phyloP scores from a whole-genome alignment of 441 rosid species.

The Croton laevigatus region DNA sequence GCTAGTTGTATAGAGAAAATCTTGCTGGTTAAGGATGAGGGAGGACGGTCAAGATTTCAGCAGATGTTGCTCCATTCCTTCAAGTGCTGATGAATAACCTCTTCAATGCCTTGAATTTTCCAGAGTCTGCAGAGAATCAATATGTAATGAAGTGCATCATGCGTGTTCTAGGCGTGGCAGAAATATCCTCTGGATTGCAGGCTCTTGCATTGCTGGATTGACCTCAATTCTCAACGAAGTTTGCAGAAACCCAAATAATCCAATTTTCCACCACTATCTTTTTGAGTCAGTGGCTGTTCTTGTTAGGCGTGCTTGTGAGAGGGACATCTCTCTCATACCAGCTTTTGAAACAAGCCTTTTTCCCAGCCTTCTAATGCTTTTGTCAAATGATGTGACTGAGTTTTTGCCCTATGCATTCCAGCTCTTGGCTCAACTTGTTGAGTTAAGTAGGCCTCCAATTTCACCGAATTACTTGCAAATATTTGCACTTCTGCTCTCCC shows the following conservation, averaged over 20 bases:
- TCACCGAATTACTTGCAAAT: conserved; percentile 76
- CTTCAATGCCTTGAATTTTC: conserved; percentile 66
- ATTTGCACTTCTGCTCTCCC: conserved; percentile 67
- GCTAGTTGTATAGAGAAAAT: conserved; percentile 93
- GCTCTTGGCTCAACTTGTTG: conserved; percentile 90
- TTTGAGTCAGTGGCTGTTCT: conserved; percentile 96
- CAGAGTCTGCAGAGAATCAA: conserved; percentile 93
- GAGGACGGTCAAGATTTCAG: conserved; percentile 54
- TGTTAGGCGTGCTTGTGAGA: conserved; percentile 82
- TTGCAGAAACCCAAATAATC: conserved; percentile 87
- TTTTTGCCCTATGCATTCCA: conserved; percentile 97
- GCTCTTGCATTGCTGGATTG: conserved; percentile 74
- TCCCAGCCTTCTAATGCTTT: conserved; percentile 73
- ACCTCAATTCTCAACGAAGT: conserved; percentile 70
- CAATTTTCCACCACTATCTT: conserved; percentile 86
- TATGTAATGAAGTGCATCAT: conserved; percentile 94
- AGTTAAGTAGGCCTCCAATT: conserved; percentile 79
- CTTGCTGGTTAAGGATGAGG: conserved; percentile 85
- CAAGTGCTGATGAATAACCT: conserved; percentile 62
- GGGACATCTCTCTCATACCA: conserved; percentile 61
- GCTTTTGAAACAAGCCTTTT: conserved; percentile 74
- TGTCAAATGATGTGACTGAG: conserved; percentile 77
- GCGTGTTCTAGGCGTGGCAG: conserved; percentile 87
- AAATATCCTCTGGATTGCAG: conserved; percentile 67
- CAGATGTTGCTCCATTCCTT: conserved; percentile 62